Conservation (phyloP, 768 basidiomycete species). For the Leucogyrophana mollusca region DNA sequence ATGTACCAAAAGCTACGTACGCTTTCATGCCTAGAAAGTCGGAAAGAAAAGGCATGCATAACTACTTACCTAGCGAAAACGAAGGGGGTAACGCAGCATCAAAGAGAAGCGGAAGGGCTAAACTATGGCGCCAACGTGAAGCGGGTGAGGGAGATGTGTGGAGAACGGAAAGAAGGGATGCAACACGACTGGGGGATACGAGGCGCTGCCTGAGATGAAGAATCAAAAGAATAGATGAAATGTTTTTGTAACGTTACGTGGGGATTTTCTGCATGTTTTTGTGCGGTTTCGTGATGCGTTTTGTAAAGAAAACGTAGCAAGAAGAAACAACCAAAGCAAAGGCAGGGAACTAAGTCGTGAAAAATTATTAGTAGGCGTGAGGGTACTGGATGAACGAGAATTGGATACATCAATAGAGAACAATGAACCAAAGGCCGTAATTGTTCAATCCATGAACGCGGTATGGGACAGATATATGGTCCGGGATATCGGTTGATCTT, state of each 20-base stretch:
- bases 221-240: slow-evolving; percentile 34
- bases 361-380: slow-evolving; percentile 35
- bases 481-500: slow-evolving; percentile 30
- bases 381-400: slow-evolving; percentile 25
- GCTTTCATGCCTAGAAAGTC: slow-evolving; percentile 9
- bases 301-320: slow-evolving; percentile 36
- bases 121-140: slow-evolving; percentile 22
- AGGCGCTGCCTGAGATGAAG: slow-evolving; percentile 37
- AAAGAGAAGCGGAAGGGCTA: slow-evolving; percentile 18
- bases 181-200: slow-evolving; percentile 22
- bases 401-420: slow-evolving; percentile 29
- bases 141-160: slow-evolving; percentile 14
- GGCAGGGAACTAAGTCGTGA: slow-evolving; percentile 35
- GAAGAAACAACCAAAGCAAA: slow-evolving; percentile 34
- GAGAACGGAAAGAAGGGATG: slow-evolving; percentile 9
- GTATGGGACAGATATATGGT: slow-evolving; percentile 26
- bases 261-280: slow-evolving; percentile 36
- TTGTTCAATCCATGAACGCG: slow-evolving; percentile 38
- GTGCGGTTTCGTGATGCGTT: slow-evolving; percentile 31
- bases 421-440: slow-evolving; percentile 22
- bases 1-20: background rate
- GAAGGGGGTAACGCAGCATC: slow-evolving; percentile 19
- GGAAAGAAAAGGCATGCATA: slow-evolving; percentile 25
- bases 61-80: slow-evolving; percentile 46
- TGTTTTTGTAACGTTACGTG: slow-evolving; percentile 50